A percentile compares a stretch with the other conserved stretches of the same genome.
Conservation (phyloP, 176 grass and related monocot species). For the Aegilops sharonensis region DNA sequence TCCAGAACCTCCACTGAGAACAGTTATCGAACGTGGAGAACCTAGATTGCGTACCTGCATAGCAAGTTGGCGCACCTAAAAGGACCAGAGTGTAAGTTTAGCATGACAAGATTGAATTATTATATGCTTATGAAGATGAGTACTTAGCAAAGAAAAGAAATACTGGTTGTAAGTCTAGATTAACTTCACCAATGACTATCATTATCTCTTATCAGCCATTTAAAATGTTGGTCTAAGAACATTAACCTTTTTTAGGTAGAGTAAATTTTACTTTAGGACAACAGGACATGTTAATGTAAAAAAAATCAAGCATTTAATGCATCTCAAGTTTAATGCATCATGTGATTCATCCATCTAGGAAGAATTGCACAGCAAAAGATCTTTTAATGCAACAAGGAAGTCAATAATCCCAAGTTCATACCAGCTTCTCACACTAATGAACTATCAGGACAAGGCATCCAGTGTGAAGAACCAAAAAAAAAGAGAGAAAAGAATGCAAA, state of each 20-base stretch:
- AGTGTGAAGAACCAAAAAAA: neutral
- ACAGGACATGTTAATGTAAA: neutral
- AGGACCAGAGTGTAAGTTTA: conserved; percentile 16
- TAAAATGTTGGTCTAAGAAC: neutral
- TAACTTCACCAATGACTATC: conserved; percentile 1
- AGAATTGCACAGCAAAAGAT: conserved; percentile 3
- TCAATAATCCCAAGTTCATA: neutral
- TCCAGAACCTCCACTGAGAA: conserved; percentile 70
- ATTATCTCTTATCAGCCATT: neutral
- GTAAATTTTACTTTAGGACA: conserved; percentile 10
- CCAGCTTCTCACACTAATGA: neutral
- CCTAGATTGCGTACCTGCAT: conserved; percentile 64
- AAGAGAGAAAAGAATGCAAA: neutral
- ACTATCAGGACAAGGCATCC: neutral
- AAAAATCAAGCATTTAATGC: neutral
- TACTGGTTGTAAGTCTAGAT: neutral
- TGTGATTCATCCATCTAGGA: neutral
- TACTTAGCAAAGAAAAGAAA: neutral
- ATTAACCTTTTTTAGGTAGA: neutral
- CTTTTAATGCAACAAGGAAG: neutral
- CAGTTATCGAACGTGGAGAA: conserved; percentile 55
- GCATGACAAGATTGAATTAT: conserved; percentile 27
- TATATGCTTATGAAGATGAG: conserved; percentile 5
- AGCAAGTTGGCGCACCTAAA: conserved; percentile 63
- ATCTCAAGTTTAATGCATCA: neutral